Conservation (phyloP, 345 rosid genomes). For the Aurinia saxatilis region DNA sequence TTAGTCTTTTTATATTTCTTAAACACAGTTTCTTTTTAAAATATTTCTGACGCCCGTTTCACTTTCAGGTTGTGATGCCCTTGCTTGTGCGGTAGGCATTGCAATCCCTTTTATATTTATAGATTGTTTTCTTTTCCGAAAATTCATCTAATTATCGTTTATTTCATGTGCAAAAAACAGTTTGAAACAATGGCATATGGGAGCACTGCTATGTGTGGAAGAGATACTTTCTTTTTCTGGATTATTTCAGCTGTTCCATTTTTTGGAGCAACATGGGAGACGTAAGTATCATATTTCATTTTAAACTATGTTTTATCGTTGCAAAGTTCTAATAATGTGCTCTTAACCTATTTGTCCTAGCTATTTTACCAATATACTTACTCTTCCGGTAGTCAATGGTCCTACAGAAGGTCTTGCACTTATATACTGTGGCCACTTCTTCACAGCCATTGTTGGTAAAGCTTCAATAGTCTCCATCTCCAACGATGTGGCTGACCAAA, state of each 20-base stretch:
- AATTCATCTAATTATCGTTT: background rate
- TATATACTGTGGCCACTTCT: constrained; percentile 67
- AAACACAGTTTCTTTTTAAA: no score
- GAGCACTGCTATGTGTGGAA: constrained; percentile 95
- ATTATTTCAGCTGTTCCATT: constrained; percentile 91
- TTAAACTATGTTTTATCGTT: background rate
- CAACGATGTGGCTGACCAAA: no score
- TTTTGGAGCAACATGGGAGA: constrained; percentile 94
- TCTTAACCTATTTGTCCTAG: constrained; percentile 32
- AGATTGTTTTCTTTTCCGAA: background rate
- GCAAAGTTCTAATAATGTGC: background rate
- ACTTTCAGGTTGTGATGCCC: constrained; percentile 92
- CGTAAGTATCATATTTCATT: constrained; percentile 39
- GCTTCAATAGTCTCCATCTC: constrained; percentile 10
- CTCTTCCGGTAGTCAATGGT: constrained; percentile 90
- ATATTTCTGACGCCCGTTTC: background rate
- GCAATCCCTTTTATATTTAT: background rate
- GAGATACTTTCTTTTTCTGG: constrained; percentile 93
- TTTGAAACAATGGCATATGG: constrained; percentile 84
- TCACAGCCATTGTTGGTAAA: constrained; percentile 83
- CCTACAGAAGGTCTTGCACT: constrained; percentile 96
- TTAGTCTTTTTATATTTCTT: background rate
- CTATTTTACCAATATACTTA: constrained; percentile 86
- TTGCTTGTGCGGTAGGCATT: constrained; percentile 87
- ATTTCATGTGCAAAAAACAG: constrained; percentile 25